Evolutionary conservation across 768 basidiomycete species (phyloP).

Genomic region (Tulasnella sp.): DNA sequence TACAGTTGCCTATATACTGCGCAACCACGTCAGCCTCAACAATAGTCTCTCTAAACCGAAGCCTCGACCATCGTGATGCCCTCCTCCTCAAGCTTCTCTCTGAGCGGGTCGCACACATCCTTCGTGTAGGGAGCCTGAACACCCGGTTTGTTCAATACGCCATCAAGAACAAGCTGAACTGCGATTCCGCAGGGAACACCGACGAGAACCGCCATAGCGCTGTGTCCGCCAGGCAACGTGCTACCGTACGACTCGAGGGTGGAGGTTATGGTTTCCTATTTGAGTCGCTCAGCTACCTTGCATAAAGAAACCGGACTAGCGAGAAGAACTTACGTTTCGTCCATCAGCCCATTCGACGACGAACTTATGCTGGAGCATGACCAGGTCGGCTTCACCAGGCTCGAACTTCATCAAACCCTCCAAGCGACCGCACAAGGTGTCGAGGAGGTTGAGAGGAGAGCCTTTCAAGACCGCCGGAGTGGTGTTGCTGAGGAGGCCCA

Average conservation of each 20-base stretch:
- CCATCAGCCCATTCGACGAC: constrained; percentile 85
- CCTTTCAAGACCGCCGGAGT: constrained; percentile 47
- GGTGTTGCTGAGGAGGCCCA: constrained; percentile 73
- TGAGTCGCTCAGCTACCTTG: background rate
- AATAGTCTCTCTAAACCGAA: background rate
- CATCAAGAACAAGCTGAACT: constrained; percentile 83
- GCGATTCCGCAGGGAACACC: constrained; percentile 94
- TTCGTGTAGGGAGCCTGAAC: constrained; percentile 81
- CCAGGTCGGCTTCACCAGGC: constrained; percentile 83
- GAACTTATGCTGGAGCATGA: constrained; percentile 99
- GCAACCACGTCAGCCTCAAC: background rate
- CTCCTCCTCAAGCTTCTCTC: constrained; percentile 59
- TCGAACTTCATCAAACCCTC: constrained; percentile 92
- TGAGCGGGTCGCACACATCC: constrained; percentile 71
- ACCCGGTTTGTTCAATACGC: constrained; percentile 67
- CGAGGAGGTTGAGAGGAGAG: constrained; percentile 61
- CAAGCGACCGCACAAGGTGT: constrained; percentile 85
- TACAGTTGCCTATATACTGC: background rate
- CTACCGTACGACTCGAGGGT: constrained; percentile 82
- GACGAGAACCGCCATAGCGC: constrained; percentile 87
- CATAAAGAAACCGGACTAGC: background rate
- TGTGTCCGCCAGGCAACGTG: constrained; percentile 56
- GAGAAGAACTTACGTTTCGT: constrained; percentile 41
- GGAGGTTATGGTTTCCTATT: constrained; percentile 76
- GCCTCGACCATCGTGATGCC: constrained; percentile 63